Evolutionary conservation across 305 asterid genomes (phyloP), one percentile per base, ranked within the genome.

Genomic region (Fraxinus ornus): DNA sequence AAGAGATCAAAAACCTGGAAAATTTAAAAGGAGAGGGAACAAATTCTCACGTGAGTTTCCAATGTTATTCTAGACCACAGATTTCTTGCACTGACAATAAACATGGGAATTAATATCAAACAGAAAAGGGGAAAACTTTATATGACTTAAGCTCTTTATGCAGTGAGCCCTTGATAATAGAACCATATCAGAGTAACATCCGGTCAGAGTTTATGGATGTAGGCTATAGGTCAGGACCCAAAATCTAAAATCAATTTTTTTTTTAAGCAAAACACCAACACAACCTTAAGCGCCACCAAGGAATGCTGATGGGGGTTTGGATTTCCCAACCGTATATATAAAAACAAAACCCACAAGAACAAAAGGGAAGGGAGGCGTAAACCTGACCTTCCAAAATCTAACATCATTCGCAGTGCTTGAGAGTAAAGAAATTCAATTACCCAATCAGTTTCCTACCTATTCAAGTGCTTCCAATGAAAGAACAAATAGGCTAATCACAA

Each of bases 1-100:
- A 92, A 88, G 79, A 95, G 97, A 90, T 95, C 99, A 83, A 91
- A 95, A 82, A 95, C 97, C 99, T 95, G 97, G 73, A 73, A 86
- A 78, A 86, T 82, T 83, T 79, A 57, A 78, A 83, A 41, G 83
- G 78, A 84, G 60, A 71, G 71, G 81, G 22, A 75, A 84, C 66
- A 52, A 52, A 52, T 52, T 77, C 57, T 55, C 21, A 64, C 35
- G 78, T 47, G 36, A 74, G 49, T 21, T 47, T 24, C 60, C 9
- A 52, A 7, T 9, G 33, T 13, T 3, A 78, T 52, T 66, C 44
- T 13, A 4, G 77, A 60, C 22, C 72, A 75, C 64, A 75, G 17
- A 44, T 77, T 77, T 32, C 68, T 70, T 78, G 81, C 78, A 66
- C 8, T 13, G 55, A 24, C 1, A 39, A 30, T 19, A 52, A 62